These are phyloP conservation scores for Schrenkiella parvula DNA, from an alignment of 345 rosid species.

Conservation along the genomic window DNA sequence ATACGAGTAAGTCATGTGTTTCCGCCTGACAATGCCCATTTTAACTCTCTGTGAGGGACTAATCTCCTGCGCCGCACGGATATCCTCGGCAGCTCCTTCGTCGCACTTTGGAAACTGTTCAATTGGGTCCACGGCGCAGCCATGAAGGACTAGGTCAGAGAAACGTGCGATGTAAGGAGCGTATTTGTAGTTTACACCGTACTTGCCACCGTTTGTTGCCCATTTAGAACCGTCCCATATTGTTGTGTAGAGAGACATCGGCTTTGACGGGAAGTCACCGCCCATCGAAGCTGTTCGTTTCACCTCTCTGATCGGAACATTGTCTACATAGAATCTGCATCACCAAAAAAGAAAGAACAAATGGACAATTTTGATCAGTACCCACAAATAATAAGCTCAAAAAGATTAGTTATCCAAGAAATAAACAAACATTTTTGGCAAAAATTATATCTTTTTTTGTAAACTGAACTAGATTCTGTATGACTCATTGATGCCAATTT, in stretches of 20 bases:
- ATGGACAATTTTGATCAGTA: conserved; percentile 1
- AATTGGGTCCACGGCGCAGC: conserved; percentile 81
- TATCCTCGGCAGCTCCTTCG: conserved; percentile 25
- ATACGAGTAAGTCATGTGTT: conserved; percentile 86
- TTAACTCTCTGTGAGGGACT: conserved; percentile 44
- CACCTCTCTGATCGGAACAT: conserved; percentile 73
- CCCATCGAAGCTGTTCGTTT: conserved; percentile 71
- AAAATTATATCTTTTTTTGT: background rate
- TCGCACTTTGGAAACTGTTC: conserved; percentile 61
- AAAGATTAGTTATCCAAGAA: background rate
- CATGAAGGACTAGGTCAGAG: conserved; percentile 72
- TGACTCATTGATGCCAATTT: background rate
- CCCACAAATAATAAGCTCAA: background rate
- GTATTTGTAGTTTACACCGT: conserved; percentile 90
- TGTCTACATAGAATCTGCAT: conserved; percentile 78
- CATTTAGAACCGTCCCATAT: conserved; percentile 96
- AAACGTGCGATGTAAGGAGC: conserved; percentile 68
- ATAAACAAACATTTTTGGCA: background rate
- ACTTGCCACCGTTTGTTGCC: conserved; percentile 97
- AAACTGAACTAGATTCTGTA: background rate
- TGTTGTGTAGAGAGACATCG: conserved; percentile 92
- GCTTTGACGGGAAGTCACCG: conserved; percentile 86
- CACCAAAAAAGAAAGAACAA: background rate
- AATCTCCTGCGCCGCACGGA: conserved; percentile 36
- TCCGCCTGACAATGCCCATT: conserved; percentile 67